Evolutionary conservation across 352 stramenopile genomes (phyloP), one percentile per base, ranked within the genome.

Genomic region (Globisporangium mamillatum): DNA sequence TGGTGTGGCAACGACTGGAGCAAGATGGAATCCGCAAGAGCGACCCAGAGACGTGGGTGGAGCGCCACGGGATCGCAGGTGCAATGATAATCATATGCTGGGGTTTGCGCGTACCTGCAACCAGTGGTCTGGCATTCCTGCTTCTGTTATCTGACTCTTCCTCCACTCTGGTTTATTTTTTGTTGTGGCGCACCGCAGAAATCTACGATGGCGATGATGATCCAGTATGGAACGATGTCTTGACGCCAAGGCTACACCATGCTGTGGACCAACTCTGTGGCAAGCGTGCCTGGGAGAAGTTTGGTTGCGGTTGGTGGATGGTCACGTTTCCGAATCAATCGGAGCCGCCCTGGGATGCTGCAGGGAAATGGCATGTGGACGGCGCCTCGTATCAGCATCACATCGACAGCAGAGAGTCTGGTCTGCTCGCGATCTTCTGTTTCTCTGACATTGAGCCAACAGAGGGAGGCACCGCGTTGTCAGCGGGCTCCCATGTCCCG

Each of bases 251-350:
- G 52, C 72, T 94, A 32, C 75, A 78, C 27, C 52, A 27, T 34
- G 88, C 88, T 12, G 69, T 95, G 32, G 80, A 94, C 61, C 86
- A 95, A 60, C 63, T 94, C 14, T 90, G 84, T n/a, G 88, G 88
- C 8, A 57, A 68, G n/a, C 72, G 73, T 16, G 67, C 73, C 8
- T 95, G 85, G 85, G 67, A 88, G 44, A 66, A 79, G 24, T 88
- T 95, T 58, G 84, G 81, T n/a, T 87, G 88, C 38, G 88, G 88
- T 18, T 94, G 86, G 88, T 94, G 87, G 88, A 89, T 93, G 67
- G 68, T 94, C 60, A 94, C 88, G 38, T 95, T 94, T 63, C 86
- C 87, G 8, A 69, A 77, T 4, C 81, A 88, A 41, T 53, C 69
- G 0, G 60, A 78, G 48, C 71, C 72, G 32, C 83, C 86, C 22